Conservation (phyloP, 2,329 filamentous ascomycete genomes). For the Paecilomyces dactylethromorphus region DNA sequence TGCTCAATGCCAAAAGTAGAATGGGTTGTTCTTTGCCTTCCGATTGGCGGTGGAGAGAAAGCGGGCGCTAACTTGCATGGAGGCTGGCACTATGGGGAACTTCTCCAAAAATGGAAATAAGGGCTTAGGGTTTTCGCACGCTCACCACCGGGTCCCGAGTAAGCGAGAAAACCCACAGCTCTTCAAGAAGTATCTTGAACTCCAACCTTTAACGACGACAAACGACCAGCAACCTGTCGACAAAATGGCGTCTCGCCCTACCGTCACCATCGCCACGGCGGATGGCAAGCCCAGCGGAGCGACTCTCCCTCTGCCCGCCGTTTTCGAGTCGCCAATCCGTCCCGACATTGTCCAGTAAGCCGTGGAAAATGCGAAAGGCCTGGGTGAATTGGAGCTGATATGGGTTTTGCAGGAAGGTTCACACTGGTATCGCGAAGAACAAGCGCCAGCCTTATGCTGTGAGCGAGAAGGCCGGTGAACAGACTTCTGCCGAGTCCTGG, state of each 20-base stretch:
- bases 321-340: conserved; percentile 96
- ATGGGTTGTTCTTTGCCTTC: neutral
- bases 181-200: conserved; percentile 24
- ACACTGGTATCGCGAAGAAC: conserved; percentile 99
- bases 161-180: conserved; percentile 41
- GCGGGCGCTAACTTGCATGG: neutral
- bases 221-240: conserved; percentile 31
- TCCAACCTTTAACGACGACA: conserved; percentile 31
- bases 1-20: neutral
- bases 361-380: neutral
- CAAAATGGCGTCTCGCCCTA: conserved; percentile 91
- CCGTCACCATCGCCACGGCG: conserved; percentile 93
- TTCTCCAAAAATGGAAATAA: conserved; percentile 14
- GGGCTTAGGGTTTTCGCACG: conserved; percentile 31
- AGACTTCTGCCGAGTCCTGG: conserved; percentile 99
- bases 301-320: conserved; percentile 87
- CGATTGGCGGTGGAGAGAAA: conserved; percentile 2
- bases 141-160: conserved; percentile 21
- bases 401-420: conserved; percentile 55
- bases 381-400: conserved; percentile 22
- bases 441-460: conserved; percentile 99
- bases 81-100: neutral
- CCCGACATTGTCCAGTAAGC: conserved; percentile 96
- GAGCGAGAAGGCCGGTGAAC: conserved; percentile 99
- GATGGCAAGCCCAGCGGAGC: conserved; percentile 88